phyloP scores from a whole-genome alignment of 352 stramenopile genomes.

The Phytophthora vignae region DNA sequence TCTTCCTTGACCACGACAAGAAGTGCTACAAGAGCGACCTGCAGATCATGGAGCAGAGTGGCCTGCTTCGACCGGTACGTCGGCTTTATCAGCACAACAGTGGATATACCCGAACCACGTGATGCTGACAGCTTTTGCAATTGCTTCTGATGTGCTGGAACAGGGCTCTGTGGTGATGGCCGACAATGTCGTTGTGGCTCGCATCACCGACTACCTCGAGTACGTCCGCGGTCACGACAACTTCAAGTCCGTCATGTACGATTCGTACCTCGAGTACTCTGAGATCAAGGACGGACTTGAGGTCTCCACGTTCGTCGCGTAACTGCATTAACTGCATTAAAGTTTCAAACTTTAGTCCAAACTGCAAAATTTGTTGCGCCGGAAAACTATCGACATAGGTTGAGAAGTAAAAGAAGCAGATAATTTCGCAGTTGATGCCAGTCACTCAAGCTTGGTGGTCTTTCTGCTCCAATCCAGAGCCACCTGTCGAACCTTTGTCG shows the following conservation, averaged over 20 bases:
- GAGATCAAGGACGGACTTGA: conserved; percentile 47
- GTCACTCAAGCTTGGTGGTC: not conserved
- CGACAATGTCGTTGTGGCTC: conserved; percentile 48
- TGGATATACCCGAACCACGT: not conserved
- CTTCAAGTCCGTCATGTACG: conserved; percentile 45
- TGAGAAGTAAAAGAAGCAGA: not conserved
- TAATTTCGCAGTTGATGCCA: too few relatives aligned
- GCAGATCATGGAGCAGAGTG: conserved; percentile 42
- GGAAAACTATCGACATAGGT: not conserved
- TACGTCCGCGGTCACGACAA: conserved; percentile 41
- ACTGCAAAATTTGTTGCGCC: not conserved
- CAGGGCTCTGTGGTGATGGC: conserved; percentile 50
- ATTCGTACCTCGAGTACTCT: conserved; percentile 51
- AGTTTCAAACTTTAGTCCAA: too few relatives aligned
- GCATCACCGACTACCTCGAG: conserved; percentile 46
- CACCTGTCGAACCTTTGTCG: conserved; percentile 8
- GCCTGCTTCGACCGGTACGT: conserved; percentile 35
- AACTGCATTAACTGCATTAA: too few relatives aligned
- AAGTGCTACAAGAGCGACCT: conserved; percentile 44
- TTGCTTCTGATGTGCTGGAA: not conserved
- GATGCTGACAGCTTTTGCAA: not conserved
- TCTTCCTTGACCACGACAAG: conserved; percentile 55
- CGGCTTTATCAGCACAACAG: not conserved
- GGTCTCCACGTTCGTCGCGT: conserved; percentile 40
- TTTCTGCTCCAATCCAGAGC: not conserved